A percentile compares a stretch with the other conserved stretches of the same genome.
Conservation (phyloP, 2,329 filamentous ascomycete species). For the Ustulina deusta region DNA sequence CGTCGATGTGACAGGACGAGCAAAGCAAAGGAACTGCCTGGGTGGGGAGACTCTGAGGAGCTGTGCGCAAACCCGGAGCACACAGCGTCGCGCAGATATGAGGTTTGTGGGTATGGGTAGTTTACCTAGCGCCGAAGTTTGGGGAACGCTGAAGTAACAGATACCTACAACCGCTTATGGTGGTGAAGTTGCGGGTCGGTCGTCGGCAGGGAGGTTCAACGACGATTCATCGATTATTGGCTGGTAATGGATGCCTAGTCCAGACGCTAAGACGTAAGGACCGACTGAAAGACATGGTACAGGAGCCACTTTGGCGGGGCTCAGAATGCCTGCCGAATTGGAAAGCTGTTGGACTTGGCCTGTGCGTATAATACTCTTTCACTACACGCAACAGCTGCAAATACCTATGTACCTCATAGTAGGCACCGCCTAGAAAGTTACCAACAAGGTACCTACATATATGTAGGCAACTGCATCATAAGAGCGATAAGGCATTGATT, state of each 20-base stretch:
- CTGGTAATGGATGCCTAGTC: no score
- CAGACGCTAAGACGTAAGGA: no score
- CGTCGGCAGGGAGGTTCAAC: constrained; percentile 12
- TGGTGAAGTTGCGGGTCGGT: constrained; percentile 29
- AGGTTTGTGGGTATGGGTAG: background rate
- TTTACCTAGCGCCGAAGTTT: constrained; percentile 2
- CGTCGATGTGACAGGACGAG: background rate
- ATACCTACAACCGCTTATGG: constrained; percentile 20
- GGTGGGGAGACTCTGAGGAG: background rate
- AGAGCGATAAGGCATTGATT: no score
- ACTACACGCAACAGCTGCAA: no score
- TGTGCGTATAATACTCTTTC: no score
- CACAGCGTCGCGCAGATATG: constrained; percentile 3
- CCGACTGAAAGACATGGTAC: background rate
- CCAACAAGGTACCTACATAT: no score
- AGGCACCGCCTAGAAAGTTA: no score
- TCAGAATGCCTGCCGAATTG: background rate
- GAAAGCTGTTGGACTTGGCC: no score
- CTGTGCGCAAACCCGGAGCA: background rate
- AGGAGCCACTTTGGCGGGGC: constrained; percentile 15
- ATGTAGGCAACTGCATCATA: no score
- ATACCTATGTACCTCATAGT: no score
- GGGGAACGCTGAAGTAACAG: constrained; percentile 1
- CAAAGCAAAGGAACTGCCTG: background rate
- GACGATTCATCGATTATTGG: no score